Percentiles rank a stretch among this genome's conserved stretches.
Conservation (phyloP, 805 yeast genomes). For the Scheffersomyces ergatensis region DNA sequence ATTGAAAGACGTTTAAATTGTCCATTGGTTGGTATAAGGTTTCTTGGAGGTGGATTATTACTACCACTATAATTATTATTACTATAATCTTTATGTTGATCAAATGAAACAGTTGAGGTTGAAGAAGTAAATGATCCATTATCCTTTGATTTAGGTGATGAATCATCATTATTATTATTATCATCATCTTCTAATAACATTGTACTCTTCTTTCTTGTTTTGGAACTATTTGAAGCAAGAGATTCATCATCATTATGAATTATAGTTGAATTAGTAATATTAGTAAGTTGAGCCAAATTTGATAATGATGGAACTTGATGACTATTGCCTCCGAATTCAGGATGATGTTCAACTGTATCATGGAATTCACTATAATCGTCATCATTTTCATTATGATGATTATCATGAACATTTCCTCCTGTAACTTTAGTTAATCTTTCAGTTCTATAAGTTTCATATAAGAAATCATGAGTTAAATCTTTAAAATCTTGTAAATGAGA, state of each 20-base stretch:
- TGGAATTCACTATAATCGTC: constrained; percentile 25
- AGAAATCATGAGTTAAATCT: constrained; percentile 72
- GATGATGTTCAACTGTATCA: constrained; percentile 22
- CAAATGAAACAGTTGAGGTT: constrained; percentile 27
- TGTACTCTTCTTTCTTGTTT: constrained; percentile 24
- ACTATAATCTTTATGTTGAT: constrained; percentile 8
- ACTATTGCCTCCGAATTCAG: constrained; percentile 7
- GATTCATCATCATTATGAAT: constrained; percentile 20
- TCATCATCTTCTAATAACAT: constrained; percentile 33
- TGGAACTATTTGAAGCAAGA: constrained; percentile 17
- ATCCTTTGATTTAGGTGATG: constrained; percentile 26
- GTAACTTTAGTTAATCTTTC: constrained; percentile 66
- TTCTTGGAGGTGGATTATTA: constrained; percentile 3
- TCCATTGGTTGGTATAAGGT: constrained; percentile 13
- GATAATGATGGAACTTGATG: constrained; percentile 52
- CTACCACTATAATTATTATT: no score
- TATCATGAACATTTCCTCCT: constrained; percentile 20
- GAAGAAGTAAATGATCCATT: constrained; percentile 27
- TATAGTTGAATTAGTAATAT: constrained; percentile 7
- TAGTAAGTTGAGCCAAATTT: constrained; percentile 54
- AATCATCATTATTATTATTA: constrained; percentile 20
- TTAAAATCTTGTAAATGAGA: constrained; percentile 81
- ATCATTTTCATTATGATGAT: constrained; percentile 4
- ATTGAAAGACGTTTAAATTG: constrained; percentile 43
- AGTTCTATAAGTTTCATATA: constrained; percentile 78